These are phyloP conservation scores for Pichiaceae sp. DNA, from an alignment of 1,139 yeast genomes.

Conservation along the genomic window DNA sequence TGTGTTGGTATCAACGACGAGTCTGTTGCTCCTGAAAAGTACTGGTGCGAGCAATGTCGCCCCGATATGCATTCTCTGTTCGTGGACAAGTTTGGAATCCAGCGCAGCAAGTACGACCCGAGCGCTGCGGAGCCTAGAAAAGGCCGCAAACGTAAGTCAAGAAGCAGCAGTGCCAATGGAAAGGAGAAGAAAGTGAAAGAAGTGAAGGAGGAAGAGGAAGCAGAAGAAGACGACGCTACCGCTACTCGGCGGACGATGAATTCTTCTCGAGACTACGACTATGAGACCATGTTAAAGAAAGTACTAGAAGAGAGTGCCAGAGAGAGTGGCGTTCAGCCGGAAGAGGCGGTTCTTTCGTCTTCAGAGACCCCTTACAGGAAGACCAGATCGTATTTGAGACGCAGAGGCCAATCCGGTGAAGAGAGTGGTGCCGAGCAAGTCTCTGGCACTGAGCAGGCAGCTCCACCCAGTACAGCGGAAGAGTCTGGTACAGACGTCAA, in stretches of 20 bases:
- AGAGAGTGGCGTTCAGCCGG: slow-evolving; percentile 29
- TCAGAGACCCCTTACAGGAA: slow-evolving; percentile 18
- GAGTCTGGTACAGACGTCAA: background rate
- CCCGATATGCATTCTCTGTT: slow-evolving; percentile 66
- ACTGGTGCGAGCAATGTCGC: slow-evolving; percentile 86
- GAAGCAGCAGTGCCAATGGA: background rate
- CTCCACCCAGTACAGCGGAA: background rate
- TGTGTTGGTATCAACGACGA: slow-evolving; percentile 79
- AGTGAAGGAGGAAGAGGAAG: slow-evolving; percentile 1
- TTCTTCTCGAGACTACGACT: slow-evolving; percentile 40
- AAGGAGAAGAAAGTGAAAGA: background rate
- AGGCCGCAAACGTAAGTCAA: slow-evolving; percentile 5
- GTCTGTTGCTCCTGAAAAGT: slow-evolving; percentile 79
- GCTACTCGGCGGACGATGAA: slow-evolving; percentile 17
- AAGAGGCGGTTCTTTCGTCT: slow-evolving; percentile 21
- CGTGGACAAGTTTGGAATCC: slow-evolving; percentile 25
- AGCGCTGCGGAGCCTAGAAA: slow-evolving; percentile 25
- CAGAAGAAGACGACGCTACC: slow-evolving; percentile 14
- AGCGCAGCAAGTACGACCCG: slow-evolving; percentile 39
- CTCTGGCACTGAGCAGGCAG: background rate
- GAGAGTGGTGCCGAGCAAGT: slow-evolving; percentile 8
- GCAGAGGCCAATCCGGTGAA: background rate
- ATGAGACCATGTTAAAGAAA: slow-evolving; percentile 59
- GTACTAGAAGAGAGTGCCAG: slow-evolving; percentile 67
- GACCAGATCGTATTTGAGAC: slow-evolving; percentile 17